Conservation (phyloP, 2,329 filamentous ascomycete species). For the Verticillium tricorpus region DNA sequence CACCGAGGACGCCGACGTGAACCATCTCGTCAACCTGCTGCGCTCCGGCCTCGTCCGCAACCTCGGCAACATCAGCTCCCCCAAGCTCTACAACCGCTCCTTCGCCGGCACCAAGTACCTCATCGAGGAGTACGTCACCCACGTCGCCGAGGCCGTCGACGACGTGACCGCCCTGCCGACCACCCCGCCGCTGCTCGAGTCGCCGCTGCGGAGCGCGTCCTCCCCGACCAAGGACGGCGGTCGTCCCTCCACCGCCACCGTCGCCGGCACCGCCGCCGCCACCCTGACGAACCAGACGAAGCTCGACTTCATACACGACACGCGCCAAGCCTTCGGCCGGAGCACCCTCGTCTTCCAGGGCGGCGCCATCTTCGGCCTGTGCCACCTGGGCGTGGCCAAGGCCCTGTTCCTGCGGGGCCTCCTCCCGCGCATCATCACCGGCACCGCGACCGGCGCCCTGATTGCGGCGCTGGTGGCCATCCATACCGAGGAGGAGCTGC, state of each 20-base stretch:
- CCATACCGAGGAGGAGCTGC: constrained; percentile 80
- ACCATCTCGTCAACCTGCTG: constrained; percentile 72
- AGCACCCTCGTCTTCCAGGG: constrained; percentile 84
- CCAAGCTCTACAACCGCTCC: constrained; percentile 76
- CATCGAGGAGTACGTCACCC: constrained; percentile 85
- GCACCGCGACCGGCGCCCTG: constrained; percentile 83
- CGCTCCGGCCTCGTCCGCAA: constrained; percentile 79
- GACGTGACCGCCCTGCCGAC: constrained; percentile 68
- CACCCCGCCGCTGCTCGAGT: constrained; percentile 26
- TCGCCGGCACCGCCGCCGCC: constrained; percentile 27
- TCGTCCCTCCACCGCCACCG: constrained; percentile 11
- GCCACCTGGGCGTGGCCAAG: constrained; percentile 86
- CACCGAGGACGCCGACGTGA: constrained; percentile 66
- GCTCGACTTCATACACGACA: constrained; percentile 81
- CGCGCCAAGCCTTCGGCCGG: constrained; percentile 80
- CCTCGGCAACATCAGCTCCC: constrained; percentile 82
- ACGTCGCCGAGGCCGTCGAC: constrained; percentile 76
- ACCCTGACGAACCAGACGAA: constrained; percentile 69
- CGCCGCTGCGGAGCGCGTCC: neutral
- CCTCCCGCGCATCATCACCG: constrained; percentile 84
- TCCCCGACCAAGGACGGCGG: neutral
- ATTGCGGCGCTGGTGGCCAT: constrained; percentile 86
- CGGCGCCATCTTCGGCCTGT: constrained; percentile 86
- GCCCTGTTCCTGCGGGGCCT: constrained; percentile 76
- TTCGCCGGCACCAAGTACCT: constrained; percentile 86